Percentiles rank a stretch among this genome's conserved stretches.
Evolutionary conservation across 805 yeast genomes (phyloP).

Genomic region (Candida montana): DNA sequence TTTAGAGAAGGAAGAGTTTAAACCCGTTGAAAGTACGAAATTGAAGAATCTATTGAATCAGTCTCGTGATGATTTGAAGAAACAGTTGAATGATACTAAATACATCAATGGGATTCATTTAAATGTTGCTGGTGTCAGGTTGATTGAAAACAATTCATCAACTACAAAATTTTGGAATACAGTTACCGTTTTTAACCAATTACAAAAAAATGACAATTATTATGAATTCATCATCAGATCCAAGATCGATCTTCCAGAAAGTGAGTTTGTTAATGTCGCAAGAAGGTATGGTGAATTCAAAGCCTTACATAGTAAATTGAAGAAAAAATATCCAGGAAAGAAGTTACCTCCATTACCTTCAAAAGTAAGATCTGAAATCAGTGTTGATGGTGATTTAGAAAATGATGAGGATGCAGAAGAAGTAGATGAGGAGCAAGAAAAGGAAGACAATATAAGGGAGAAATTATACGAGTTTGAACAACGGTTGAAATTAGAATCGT

Average conservation of each 20-base stretch:
- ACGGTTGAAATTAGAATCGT: conserved; percentile 1
- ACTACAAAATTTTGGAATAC: conserved; percentile 26
- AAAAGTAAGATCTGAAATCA: conserved; percentile 39
- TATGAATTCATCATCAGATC: conserved; percentile 23
- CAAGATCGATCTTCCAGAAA: conserved; percentile 16
- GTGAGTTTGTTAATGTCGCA: conserved; percentile 32
- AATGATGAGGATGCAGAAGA: conserved; percentile 19
- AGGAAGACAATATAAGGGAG: conserved; percentile 19
- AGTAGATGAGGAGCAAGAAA: conserved; percentile 9
- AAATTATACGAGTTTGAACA: conserved; percentile 9
- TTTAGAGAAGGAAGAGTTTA: conserved; percentile 21
- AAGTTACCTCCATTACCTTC: conserved; percentile 55
- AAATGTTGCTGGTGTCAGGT: conserved; percentile 64
- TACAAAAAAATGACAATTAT: conserved; percentile 19
- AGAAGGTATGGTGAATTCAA: conserved; percentile 68
- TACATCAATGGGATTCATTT: conserved; percentile 53
- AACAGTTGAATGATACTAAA: conserved; percentile 27
- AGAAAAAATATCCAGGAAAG: conserved; percentile 61
- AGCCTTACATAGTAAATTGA: conserved; percentile 46
- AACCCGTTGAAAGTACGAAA: conserved; percentile 24
- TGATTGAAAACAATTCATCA: conserved; percentile 23
- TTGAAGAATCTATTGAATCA: conserved; percentile 33
- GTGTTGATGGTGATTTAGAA: conserved; percentile 15
- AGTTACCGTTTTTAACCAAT: conserved; percentile 11
- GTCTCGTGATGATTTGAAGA: conserved; percentile 33